Conservation (phyloP, 2,329 filamentous ascomycete species). For the Dothistroma pini region DNA sequence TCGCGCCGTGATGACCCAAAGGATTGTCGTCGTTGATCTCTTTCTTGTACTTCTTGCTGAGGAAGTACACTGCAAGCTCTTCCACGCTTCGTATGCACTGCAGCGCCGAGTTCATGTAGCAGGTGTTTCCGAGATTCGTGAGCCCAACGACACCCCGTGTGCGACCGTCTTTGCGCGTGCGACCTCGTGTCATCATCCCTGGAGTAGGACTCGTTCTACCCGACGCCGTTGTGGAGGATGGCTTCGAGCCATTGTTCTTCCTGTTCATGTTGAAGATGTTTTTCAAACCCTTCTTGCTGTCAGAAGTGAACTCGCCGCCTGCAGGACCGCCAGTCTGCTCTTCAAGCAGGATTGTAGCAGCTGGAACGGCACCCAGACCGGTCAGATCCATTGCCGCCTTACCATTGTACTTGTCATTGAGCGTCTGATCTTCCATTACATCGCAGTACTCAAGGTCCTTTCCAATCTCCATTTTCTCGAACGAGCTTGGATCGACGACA, state of each 20-base stretch:
- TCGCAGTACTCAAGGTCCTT: conserved; percentile 62
- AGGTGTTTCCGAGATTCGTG: conserved; percentile 91
- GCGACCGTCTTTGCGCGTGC: conserved; percentile 63
- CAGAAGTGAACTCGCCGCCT: conserved; percentile 56
- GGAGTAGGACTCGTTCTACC: conserved; percentile 68
- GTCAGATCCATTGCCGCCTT: conserved; percentile 61
- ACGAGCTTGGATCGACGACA: conserved; percentile 60
- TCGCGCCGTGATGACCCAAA: conserved; percentile 76
- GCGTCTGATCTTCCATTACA: conserved; percentile 63
- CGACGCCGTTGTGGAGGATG: conserved; percentile 40
- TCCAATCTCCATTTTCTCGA: conserved; percentile 60
- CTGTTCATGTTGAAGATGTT: conserved; percentile 37
- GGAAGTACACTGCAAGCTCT: conserved; percentile 88
- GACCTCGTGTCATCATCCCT: conserved; percentile 65
- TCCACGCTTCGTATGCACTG: conserved; percentile 93
- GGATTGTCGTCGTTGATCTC: conserved; percentile 86
- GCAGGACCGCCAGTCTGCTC: conserved; percentile 60
- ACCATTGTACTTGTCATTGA: conserved; percentile 74
- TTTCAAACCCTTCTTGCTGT: conserved; percentile 41
- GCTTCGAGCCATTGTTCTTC: conserved; percentile 43
- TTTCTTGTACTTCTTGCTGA: conserved; percentile 64
- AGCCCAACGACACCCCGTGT: conserved; percentile 76
- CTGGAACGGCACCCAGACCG: conserved; percentile 62
- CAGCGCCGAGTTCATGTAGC: conserved; percentile 97
- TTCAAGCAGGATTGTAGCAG: conserved; percentile 77